Evolutionary conservation across 2,329 filamentous ascomycete species (phyloP).

Genomic region (Dactylellina sp.): DNA sequence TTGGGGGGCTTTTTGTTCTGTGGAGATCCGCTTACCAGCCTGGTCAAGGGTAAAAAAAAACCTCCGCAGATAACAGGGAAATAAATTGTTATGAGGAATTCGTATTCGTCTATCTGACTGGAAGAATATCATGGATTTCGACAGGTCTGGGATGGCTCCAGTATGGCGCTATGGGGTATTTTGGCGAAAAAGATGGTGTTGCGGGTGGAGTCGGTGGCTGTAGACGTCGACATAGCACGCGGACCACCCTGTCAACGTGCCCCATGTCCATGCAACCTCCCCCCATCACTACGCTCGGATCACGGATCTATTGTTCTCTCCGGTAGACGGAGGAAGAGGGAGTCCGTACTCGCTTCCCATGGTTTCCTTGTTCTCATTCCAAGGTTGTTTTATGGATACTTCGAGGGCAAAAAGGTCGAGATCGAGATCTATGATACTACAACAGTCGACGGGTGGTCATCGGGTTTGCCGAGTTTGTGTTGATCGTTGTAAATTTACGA

Average conservation of each 20-base stretch:
- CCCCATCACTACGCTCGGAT: conserved; percentile 23
- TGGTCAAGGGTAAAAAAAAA: conserved; percentile 14
- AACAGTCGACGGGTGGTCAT: neutral
- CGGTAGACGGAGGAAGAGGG: neutral
- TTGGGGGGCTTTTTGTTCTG: no score
- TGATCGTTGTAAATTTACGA: conserved; percentile 48
- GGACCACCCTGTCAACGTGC: conserved; percentile 40
- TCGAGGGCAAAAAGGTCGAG: no score
- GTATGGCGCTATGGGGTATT: conserved; percentile 16
- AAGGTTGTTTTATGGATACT: no score
- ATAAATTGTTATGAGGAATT: neutral
- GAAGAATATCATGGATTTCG: conserved; percentile 6
- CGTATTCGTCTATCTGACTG: conserved; percentile 36
- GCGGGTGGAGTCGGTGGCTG: conserved; percentile 44
- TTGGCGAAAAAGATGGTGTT: conserved; percentile 4
- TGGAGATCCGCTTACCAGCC: conserved; percentile 16
- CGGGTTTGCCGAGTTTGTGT: conserved; percentile 20
- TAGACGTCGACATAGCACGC: conserved; percentile 41
- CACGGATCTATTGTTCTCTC: conserved; percentile 4
- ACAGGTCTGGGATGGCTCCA: no score
- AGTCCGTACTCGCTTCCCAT: conserved; percentile 52
- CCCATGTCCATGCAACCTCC: conserved; percentile 44
- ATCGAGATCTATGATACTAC: conserved; percentile 22
- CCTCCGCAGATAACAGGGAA: conserved; percentile 37
- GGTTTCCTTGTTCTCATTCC: no score